Conservation (phyloP, 805 yeast species). For the Pichia cephalocereana region DNA sequence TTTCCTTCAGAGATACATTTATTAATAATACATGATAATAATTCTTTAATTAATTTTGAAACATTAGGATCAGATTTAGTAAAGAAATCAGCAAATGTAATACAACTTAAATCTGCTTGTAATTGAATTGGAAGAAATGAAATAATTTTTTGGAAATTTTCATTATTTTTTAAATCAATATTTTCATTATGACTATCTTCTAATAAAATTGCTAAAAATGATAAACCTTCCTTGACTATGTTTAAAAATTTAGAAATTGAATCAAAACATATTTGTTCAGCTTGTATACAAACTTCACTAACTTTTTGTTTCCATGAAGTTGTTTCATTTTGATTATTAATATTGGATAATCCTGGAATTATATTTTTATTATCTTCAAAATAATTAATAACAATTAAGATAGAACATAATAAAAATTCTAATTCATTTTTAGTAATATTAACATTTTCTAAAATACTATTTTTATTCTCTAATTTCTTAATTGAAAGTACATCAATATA, state of each 20-base stretch:
- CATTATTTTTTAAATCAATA: not conserved
- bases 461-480: slow-evolving; percentile 30
- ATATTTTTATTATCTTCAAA: slow-evolving; percentile 55
- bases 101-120: slow-evolving; percentile 55
- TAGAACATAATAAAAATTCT: slow-evolving; percentile 63
- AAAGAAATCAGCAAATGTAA: slow-evolving; percentile 70
- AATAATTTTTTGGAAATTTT: slow-evolving; percentile 55
- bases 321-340: slow-evolving; percentile 42
- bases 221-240: slow-evolving; percentile 80
- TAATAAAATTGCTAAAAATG: slow-evolving; percentile 72
- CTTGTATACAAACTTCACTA: slow-evolving; percentile 65
- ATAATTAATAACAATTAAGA: slow-evolving; percentile 59
- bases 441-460: slow-evolving; percentile 34
- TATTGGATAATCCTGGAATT: slow-evolving; percentile 55
- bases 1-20: slow-evolving; percentile 87
- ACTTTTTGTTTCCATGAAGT: slow-evolving; percentile 32
- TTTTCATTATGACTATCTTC: slow-evolving; percentile 44
- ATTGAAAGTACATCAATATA: slow-evolving; percentile 29
- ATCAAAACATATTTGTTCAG: slow-evolving; percentile 83
- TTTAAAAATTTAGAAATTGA: slow-evolving; percentile 66
- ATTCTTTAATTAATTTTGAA: slow-evolving; percentile 66
- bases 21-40: slow-evolving; percentile 81
- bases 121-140: slow-evolving; percentile 58
- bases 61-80: slow-evolving; percentile 53
- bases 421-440: slow-evolving; percentile 41